Percentiles rank a stretch among this genome's conserved stretches.
These are phyloP conservation scores for Boletus eberwhitei DNA, from an alignment of 768 basidiomycete genomes.

Conservation along the genomic window DNA sequence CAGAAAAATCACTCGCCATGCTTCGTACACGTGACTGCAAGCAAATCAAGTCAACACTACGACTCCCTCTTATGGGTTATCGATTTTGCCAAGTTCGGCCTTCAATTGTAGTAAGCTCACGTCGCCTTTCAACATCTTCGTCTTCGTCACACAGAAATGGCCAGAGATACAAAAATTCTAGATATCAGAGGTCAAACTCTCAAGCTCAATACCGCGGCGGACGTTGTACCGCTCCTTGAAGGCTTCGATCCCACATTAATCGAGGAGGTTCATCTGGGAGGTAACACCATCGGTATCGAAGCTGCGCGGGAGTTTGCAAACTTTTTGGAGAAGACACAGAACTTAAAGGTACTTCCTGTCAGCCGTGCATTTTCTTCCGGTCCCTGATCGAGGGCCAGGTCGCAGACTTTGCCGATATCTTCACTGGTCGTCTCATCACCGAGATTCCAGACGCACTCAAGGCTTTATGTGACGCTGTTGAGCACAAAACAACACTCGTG, in stretches of 20 bases:
- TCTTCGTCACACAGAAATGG: conserved; percentile 14
- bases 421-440: conserved; percentile 92
- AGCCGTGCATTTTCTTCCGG: not conserved
- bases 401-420: conserved; percentile 96
- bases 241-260: conserved; percentile 61
- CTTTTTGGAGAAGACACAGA: conserved; percentile 64
- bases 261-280: conserved; percentile 90
- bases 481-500: conserved; percentile 72
- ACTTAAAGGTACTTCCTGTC: conserved; percentile 55
- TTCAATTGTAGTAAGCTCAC: not conserved
- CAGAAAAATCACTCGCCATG: conserved; percentile 3
- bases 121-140: not conserved
- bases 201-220: conserved; percentile 73
- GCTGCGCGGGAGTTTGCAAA: conserved; percentile 83
- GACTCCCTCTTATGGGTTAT: conserved; percentile 19
- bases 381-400: conserved; percentile 48
- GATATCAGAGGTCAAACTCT: conserved; percentile 40
- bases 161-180: conserved; percentile 13
- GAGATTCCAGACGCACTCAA: conserved; percentile 91
- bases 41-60: not conserved
- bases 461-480: conserved; percentile 85
- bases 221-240: conserved; percentile 71
- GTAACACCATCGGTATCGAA: conserved; percentile 91
- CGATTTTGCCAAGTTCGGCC: conserved; percentile 3
- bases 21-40: conserved; percentile 22